Conservation (phyloP, 2,329 filamentous ascomycete genomes). For the Knoxdaviesia capensis region DNA sequence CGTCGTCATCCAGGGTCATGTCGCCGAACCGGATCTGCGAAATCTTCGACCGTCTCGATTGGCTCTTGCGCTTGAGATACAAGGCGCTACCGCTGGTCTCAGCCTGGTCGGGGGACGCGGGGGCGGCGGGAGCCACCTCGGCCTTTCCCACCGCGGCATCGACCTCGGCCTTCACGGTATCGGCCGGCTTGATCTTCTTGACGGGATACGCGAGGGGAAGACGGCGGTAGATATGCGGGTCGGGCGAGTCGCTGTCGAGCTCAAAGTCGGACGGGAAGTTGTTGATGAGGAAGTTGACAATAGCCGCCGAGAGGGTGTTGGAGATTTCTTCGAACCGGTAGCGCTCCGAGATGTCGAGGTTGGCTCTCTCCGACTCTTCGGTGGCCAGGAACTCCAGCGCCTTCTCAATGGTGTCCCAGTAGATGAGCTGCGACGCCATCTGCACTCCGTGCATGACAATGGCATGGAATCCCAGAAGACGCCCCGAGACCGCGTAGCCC, state of each 20-base stretch:
- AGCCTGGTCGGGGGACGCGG: background rate
- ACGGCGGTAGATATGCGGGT: slow-evolving; percentile 18
- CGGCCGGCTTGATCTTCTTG: no score
- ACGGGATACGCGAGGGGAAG: slow-evolving; percentile 10
- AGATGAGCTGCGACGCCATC: slow-evolving; percentile 34
- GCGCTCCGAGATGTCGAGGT: slow-evolving; percentile 23
- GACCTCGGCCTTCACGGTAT: no score
- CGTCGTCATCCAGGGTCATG: slow-evolving; percentile 18
- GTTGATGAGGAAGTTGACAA: slow-evolving; percentile 37
- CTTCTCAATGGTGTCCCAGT: slow-evolving; percentile 41
- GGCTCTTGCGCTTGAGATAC: background rate
- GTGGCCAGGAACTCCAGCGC: slow-evolving; percentile 38
- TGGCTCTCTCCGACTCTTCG: slow-evolving; percentile 13
- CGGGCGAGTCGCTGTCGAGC: slow-evolving; percentile 25
- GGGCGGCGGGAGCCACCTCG: no score
- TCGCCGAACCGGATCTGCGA: slow-evolving; percentile 52
- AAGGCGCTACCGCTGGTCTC: background rate
- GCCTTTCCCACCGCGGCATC: no score
- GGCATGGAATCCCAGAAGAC: slow-evolving; percentile 31
- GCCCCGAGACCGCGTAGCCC: slow-evolving; percentile 43
- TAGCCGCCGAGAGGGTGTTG: slow-evolving; percentile 29
- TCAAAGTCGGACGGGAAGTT: slow-evolving; percentile 40
- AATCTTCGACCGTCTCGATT: slow-evolving; percentile 18
- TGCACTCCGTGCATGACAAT: slow-evolving; percentile 37
- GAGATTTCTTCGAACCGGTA: slow-evolving; percentile 24